Evolutionary conservation across 1,284 basidiomycete species (phyloP).

Genomic region (Sanghuangporus baumii): DNA sequence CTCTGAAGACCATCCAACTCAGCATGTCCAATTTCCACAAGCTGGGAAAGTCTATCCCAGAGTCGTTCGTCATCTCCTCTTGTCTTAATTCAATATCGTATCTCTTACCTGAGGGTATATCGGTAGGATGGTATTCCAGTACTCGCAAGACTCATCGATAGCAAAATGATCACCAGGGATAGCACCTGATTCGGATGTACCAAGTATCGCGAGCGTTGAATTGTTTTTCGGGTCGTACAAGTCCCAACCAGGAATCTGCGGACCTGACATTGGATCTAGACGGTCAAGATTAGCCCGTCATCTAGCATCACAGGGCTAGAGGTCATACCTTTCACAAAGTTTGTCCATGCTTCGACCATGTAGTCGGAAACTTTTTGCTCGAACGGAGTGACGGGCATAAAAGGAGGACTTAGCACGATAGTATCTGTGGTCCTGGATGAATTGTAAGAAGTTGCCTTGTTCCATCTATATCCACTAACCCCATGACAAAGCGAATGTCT

Average conservation of each 20-base stretch:
- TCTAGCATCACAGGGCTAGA: neutral
- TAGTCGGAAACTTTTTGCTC: conserved; percentile 34
- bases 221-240: conserved; percentile 24
- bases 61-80: neutral
- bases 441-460: neutral
- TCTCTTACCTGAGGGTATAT: conserved; percentile 25
- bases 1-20: neutral
- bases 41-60: conserved; percentile 15
- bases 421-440: conserved; percentile 18
- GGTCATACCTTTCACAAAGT: conserved; percentile 38
- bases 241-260: conserved; percentile 26
- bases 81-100: conserved; percentile 6
- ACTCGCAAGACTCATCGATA: conserved; percentile 23
- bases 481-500: conserved; percentile 41
- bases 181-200: conserved; percentile 23
- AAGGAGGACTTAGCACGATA: conserved; percentile 23
- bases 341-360: conserved; percentile 41
- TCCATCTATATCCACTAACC: conserved; percentile 15
- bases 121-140: conserved; percentile 27
- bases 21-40: conserved; percentile 19
- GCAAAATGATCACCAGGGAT: conserved; percentile 23
- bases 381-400: conserved; percentile 32
- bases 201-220: conserved; percentile 24
- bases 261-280: conserved; percentile 25
- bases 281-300: neutral